phyloP scores from a whole-genome alignment of 352 stramenopile genomes.

The Phytopythium vexans region DNA sequence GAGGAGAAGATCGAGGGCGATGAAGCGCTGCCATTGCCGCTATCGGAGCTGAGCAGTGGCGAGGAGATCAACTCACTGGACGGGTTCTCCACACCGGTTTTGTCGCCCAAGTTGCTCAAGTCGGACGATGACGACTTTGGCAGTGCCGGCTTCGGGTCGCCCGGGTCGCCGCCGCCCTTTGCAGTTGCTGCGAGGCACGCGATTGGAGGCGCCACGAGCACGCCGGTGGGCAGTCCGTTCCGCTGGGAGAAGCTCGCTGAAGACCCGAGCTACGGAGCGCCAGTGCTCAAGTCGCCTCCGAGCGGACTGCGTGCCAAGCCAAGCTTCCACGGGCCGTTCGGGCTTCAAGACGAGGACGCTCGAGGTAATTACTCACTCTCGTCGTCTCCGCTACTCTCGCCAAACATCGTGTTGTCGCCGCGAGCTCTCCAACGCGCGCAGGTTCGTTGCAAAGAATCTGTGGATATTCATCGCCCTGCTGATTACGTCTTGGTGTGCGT shows the following conservation, averaged over 20 bases:
- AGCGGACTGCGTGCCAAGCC: slow-evolving; percentile 28
- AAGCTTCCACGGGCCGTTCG: slow-evolving; percentile 26
- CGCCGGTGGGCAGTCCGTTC: slow-evolving; percentile 42
- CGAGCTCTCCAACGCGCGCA: slow-evolving; percentile 34
- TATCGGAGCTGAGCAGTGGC: slow-evolving; percentile 38
- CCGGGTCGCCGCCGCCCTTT: slow-evolving; percentile 68
- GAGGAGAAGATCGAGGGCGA: slow-evolving; percentile 24
- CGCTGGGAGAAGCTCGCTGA: slow-evolving; percentile 65
- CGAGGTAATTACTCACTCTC: slow-evolving; percentile 15
- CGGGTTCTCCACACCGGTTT: slow-evolving; percentile 57
- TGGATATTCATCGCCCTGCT: neutral
- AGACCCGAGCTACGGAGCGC: slow-evolving; percentile 55
- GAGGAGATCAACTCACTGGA: slow-evolving; percentile 46
- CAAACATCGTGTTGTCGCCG: slow-evolving; percentile 36
- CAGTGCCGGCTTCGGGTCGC: slow-evolving; percentile 29
- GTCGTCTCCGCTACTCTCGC: slow-evolving; percentile 22
- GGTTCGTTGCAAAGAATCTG: slow-evolving; percentile 11
- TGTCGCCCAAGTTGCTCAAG: slow-evolving; percentile 54
- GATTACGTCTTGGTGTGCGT: no score
- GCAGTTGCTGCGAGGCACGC: slow-evolving; percentile 20
- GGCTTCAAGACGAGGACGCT: slow-evolving; percentile 38
- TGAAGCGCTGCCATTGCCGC: slow-evolving; percentile 16
- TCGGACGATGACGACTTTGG: slow-evolving; percentile 50
- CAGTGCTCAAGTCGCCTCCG: slow-evolving; percentile 47
- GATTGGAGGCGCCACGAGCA: slow-evolving; percentile 11